Evolutionary conservation across 164 flowering plant species (phyloP).

Genomic region (Pachysandra terminalis): DNA sequence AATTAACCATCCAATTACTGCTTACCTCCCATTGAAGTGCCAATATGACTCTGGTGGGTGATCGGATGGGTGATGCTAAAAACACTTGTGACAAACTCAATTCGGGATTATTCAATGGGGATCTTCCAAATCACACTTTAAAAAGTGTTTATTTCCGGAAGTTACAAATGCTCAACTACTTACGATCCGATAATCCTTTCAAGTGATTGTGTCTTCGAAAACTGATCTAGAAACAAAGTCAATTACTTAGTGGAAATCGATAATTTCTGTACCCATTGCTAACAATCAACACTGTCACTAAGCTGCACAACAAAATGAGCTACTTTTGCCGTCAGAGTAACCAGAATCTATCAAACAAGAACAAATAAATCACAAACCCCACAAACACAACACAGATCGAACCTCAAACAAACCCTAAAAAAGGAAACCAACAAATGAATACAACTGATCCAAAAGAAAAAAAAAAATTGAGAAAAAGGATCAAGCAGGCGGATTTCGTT

Average conservation of each 20-base stretch:
- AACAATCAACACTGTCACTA: background rate
- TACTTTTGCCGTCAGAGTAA: too few relatives aligned
- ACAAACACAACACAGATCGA: slow-evolving; percentile 5
- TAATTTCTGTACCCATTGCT: too few relatives aligned
- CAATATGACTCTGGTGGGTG: too few relatives aligned
- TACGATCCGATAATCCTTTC: background rate
- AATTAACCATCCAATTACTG: too few relatives aligned
- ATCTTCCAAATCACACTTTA: background rate
- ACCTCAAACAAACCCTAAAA: background rate
- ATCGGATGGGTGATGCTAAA: too few relatives aligned
- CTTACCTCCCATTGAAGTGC: too few relatives aligned
- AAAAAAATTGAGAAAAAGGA: background rate
- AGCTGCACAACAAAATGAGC: background rate
- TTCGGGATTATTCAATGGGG: too few relatives aligned
- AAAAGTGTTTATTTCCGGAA: background rate
- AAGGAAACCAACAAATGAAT: background rate
- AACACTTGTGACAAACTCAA: too few relatives aligned
- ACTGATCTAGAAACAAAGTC: background rate
- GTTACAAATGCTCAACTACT: background rate
- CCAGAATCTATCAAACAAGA: background rate
- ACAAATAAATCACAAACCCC: background rate
- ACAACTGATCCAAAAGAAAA: background rate
- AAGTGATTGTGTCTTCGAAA: background rate
- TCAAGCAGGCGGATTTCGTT: background rate
- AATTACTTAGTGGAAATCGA: background rate